These are phyloP conservation scores for Phytophthora pistaciae DNA, from an alignment of 352 stramenopile genomes.

Conservation along the genomic window DNA sequence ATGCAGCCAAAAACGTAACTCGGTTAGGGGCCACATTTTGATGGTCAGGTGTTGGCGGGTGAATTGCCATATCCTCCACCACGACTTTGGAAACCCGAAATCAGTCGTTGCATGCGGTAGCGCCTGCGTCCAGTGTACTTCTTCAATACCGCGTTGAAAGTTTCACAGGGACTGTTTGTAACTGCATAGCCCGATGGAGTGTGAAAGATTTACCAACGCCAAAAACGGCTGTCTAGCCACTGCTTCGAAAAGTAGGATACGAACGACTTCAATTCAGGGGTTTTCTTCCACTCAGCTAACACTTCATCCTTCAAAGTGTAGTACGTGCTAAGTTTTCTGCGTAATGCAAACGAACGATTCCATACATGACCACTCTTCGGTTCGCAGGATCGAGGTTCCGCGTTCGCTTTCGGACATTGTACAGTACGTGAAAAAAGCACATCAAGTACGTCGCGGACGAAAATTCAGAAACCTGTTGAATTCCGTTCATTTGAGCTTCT, in stretches of 20 bases:
- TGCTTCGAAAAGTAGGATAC: slow-evolving; percentile 2
- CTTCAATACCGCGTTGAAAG: slow-evolving; percentile 6
- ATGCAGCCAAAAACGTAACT: neutral
- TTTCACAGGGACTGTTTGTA: slow-evolving; percentile 10
- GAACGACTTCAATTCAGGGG: neutral
- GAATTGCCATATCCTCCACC: neutral
- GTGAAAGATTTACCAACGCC: slow-evolving; percentile 2
- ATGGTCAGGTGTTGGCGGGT: neutral
- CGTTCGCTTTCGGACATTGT: slow-evolving; percentile 10
- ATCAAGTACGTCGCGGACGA: neutral
- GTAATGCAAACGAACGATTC: neutral
- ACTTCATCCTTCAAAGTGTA: neutral
- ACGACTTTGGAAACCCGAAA: neutral
- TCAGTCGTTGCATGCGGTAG: neutral
- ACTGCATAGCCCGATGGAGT: neutral
- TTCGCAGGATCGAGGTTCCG: neutral
- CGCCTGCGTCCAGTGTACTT: neutral
- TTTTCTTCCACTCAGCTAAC: neutral
- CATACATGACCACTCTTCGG: neutral
- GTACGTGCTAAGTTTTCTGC: neutral
- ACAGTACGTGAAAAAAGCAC: slow-evolving; percentile 9
- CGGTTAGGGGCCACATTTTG: neutral
- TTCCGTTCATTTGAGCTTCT: slow-evolving; percentile 1
- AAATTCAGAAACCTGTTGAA: neutral
- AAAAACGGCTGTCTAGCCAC: slow-evolving; percentile 1